Evolutionary conservation across 169 alveolate genomes (phyloP), one percentile per base, ranked within the genome.

Genomic region (Babesia sp.): DNA sequence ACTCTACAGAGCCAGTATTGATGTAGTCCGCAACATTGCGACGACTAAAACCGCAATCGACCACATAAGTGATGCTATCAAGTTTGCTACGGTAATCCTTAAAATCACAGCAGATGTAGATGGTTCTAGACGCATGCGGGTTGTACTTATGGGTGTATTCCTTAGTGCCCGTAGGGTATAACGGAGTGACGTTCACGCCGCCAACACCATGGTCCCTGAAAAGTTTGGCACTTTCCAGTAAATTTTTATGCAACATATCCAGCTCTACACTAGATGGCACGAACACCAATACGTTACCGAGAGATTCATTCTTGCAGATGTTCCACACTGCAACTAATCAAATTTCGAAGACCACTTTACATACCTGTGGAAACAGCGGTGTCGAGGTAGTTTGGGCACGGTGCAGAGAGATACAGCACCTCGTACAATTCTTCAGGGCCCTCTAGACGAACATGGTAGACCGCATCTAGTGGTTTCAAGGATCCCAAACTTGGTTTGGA

Each of bases 371-470:
- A 37, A 28, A 72, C 69, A n/a, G 71, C 48, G 28, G 85, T 16
- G 36, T 81, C 85, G 56, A 81, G 18, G 66, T 81, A 81, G 55
- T 81, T 81, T 24, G 84, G 67, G 36, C 79, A 51, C 3, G 89
- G 89, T 7, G 42, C 34, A 20, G 83, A 46, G 18, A 81, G 60
- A 48, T 81, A 81, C 22, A 59, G 67, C 34, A 71, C 63, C 36
- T 68, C 51, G 55, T 79, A 71, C 46, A n/a, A 42, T 16, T 34
- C 3, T 26, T 7, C 16, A 6, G 20, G 48, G 45, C n/a, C 8
- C 11, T 36, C 42, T 63, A 81, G 28, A 34, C 33, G 54, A 5
- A 81, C 46, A 42, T 81, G 76, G 29, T 24, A 39, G 3, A 63
- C 78, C 48, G 60, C 67, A 18, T 48, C 70, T 28, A 81, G 51